Conservation (phyloP, 768 basidiomycete genomes). For the Polyporus arcularius region DNA sequence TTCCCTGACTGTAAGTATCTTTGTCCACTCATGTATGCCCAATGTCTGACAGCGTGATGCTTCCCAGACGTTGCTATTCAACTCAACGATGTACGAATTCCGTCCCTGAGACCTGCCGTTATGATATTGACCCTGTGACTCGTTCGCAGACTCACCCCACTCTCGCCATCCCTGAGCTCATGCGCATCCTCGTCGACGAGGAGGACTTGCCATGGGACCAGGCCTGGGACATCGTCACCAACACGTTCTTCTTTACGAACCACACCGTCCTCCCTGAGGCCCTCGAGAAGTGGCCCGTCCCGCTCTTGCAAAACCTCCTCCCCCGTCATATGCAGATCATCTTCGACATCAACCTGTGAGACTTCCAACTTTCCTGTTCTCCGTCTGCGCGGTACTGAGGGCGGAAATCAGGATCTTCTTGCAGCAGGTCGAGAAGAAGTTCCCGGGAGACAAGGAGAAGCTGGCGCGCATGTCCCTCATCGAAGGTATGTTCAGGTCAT, state of each 20-base stretch:
- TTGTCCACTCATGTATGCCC: not conserved
- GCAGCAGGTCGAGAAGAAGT: conserved; percentile 87
- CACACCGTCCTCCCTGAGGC: conserved; percentile 92
- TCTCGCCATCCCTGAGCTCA: conserved; percentile 91
- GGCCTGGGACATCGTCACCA: conserved; percentile 89
- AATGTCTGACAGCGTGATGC: conserved; percentile 4
- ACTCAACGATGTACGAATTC: conserved; percentile 76
- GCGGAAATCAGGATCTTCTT: conserved; percentile 54
- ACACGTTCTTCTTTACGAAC: conserved; percentile 95
- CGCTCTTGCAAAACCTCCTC: conserved; percentile 80
- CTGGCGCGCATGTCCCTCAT: conserved; percentile 89
- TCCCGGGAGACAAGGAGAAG: conserved; percentile 82
- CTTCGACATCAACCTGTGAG: conserved; percentile 71
- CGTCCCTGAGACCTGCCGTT: not conserved
- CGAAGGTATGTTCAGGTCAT: conserved; percentile 53
- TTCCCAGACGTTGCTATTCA: conserved; percentile 82
- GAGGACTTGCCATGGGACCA: conserved; percentile 82
- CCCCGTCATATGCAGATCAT: conserved; percentile 91
- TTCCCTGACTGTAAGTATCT: conserved; percentile 80
- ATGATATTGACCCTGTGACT: not conserved
- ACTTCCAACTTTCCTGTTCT: conserved; percentile 9
- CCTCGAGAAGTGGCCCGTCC: conserved; percentile 90
- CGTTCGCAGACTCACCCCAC: conserved; percentile 83
- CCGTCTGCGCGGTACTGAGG: not conserved
- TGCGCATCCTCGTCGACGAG: conserved; percentile 90